Base-by-base conservation (phyloP, 176 grass and related monocot species). In the Oryza nivara region DNA sequence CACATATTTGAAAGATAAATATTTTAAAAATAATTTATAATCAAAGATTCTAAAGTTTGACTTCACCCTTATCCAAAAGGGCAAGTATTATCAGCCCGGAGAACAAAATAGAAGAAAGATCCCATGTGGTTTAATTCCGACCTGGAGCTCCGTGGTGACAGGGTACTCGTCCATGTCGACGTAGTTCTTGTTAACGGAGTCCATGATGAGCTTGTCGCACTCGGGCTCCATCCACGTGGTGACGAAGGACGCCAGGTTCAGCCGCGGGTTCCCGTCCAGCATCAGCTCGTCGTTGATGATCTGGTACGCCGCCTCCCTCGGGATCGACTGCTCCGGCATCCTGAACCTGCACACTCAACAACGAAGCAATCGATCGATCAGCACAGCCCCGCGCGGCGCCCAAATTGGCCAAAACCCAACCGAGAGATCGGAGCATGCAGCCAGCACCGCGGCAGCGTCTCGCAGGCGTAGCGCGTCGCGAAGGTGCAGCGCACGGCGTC, bases 81-180 rank as follows among this genome's bases (percentile, higher is more conserved):
- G 2, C 28, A 28, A 28, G 28, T 28, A 28, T 28, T 28, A 28
- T 28, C 28, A 28, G 28, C 28, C 28, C 28, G 1, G 30, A 32
- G 30, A 38, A 6, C 36, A 38, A 16, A 13, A 23, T 6, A 11
- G 74, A 45, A 45, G 44, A 11, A 77, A 14, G 32, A 9, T 48
- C 16, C 15, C n/a, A 30, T 41, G 40, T 46, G 23, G 16, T 65
- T 45, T 32, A 32, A 32, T 32, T 7, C 44, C 7, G 35, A 92
- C 92, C 92, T 94, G 92, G 60, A 94, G 81, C 84, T 94, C 92
- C 2, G 89, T 94, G 58, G 92, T 94, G 34, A 94, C 87, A 3
- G 92, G 92, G 90, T 94, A 94, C 78, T 94, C 92, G 79, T 94
- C 92, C 92, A 94, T 94, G 73, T 94, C 92, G 63, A 88, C 89